Evolutionary conservation across 805 yeast species (phyloP).

Genomic region (Saturnispora dispora): DNA sequence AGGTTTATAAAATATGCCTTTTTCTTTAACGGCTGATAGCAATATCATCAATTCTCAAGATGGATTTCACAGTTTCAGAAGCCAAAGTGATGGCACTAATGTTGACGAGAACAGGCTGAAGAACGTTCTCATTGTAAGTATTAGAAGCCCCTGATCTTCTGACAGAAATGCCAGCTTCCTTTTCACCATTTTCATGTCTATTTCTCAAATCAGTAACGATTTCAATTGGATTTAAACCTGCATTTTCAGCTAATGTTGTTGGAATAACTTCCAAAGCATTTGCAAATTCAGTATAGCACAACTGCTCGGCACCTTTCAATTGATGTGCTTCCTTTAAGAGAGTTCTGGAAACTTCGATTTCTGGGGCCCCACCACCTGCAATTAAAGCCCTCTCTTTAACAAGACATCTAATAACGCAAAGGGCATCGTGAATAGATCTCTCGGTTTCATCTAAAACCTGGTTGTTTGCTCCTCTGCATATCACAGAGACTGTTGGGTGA

Average conservation of each 20-base stretch:
- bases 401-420: conserved; percentile 84
- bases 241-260: conserved; percentile 89
- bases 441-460: conserved; percentile 93
- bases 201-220: conserved; percentile 88
- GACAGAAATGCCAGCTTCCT: conserved; percentile 90
- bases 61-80: conserved; percentile 92
- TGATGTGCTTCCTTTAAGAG: conserved; percentile 62
- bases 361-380: conserved; percentile 99
- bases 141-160: conserved; percentile 90
- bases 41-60: conserved; percentile 93
- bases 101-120: conserved; percentile 92
- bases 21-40: conserved; percentile 64
- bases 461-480: conserved; percentile 90
- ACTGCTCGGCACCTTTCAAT: conserved; percentile 78
- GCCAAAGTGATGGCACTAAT: conserved; percentile 92
- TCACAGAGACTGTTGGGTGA: conserved; percentile 71
- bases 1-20: neutral
- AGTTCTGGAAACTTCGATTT: conserved; percentile 75
- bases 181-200: conserved; percentile 85
- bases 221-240: conserved; percentile 84
- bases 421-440: conserved; percentile 93
- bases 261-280: conserved; percentile 89
- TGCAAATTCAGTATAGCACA: conserved; percentile 88
- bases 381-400: conserved; percentile 83
- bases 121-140: conserved; percentile 85